Evolutionary conservation across 2,329 filamentous ascomycete genomes (phyloP).

Genomic region (Lecanicillium sp.): DNA sequence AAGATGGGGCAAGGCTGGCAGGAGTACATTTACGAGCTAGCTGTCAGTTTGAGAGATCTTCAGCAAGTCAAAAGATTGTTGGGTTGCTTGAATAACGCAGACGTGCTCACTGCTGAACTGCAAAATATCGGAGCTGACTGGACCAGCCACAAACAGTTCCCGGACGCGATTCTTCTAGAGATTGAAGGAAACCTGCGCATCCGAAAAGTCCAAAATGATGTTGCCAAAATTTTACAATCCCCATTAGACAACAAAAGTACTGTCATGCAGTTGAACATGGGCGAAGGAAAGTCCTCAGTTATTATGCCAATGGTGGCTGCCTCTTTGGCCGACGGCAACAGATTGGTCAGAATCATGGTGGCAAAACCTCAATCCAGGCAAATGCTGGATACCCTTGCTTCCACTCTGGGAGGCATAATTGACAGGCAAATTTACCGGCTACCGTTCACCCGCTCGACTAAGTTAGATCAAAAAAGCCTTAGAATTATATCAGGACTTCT

Average conservation of each 20-base stretch:
- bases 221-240: slow-evolving; percentile 47
- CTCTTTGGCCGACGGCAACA: slow-evolving; percentile 38
- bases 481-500: slow-evolving; percentile 28
- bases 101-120: background rate
- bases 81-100: slow-evolving; percentile 30
- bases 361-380: slow-evolving; percentile 53
- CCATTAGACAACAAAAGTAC: slow-evolving; percentile 32
- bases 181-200: slow-evolving; percentile 55
- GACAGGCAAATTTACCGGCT: slow-evolving; percentile 45
- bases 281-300: slow-evolving; percentile 60
- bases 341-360: slow-evolving; percentile 50
- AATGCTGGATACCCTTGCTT: slow-evolving; percentile 47
- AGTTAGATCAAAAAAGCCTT: slow-evolving; percentile 22
- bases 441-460: slow-evolving; percentile 47
- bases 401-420: slow-evolving; percentile 47
- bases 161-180: slow-evolving; percentile 57
- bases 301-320: slow-evolving; percentile 58
- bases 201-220: slow-evolving; percentile 47
- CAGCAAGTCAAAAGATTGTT: slow-evolving; percentile 2
- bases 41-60: background rate
- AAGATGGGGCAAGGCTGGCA: background rate
- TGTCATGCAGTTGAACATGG: slow-evolving; percentile 63
- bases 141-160: slow-evolving; percentile 15
- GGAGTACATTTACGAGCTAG: background rate
- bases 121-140: background rate